These are phyloP conservation scores for Daldinia decipiens DNA, from an alignment of 495 filamentous ascomycete genomes.

Conservation along the genomic window DNA sequence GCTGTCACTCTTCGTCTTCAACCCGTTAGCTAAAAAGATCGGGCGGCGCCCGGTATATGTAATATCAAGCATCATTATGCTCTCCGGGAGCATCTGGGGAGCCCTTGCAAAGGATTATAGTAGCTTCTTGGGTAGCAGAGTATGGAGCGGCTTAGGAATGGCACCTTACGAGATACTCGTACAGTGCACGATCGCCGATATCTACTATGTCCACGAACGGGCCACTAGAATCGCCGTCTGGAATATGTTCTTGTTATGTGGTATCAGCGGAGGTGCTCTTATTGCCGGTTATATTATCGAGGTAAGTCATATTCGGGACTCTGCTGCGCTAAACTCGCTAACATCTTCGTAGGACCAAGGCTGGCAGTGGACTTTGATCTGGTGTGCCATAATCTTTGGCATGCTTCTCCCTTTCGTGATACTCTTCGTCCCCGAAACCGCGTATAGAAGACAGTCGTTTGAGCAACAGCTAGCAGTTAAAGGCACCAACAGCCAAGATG, in stretches of 20 bases:
- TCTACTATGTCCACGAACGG: constrained; percentile 73
- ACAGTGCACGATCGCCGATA: constrained; percentile 64
- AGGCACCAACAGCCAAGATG: constrained; percentile 37
- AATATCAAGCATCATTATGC: constrained; percentile 65
- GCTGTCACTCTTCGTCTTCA: constrained; percentile 63
- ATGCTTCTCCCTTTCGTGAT: constrained; percentile 58
- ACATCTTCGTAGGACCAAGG: constrained; percentile 54
- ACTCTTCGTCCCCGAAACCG: constrained; percentile 64
- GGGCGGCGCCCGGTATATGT: constrained; percentile 73
- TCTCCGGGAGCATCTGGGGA: constrained; percentile 69
- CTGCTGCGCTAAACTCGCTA: constrained; percentile 18
- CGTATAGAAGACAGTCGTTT: constrained; percentile 54
- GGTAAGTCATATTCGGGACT: constrained; percentile 28
- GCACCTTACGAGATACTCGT: constrained; percentile 69
- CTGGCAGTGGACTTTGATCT: constrained; percentile 65
- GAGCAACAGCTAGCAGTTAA: constrained; percentile 35
- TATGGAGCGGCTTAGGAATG: constrained; percentile 64
- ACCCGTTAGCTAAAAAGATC: constrained; percentile 71
- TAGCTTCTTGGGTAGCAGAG: constrained; percentile 64
- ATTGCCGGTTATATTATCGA: constrained; percentile 64
- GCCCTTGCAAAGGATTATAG: constrained; percentile 64
- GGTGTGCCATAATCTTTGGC: constrained; percentile 65
- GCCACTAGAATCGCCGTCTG: constrained; percentile 72
- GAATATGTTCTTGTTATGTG: constrained; percentile 69
- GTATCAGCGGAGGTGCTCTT: constrained; percentile 61